These are phyloP conservation scores for Haplosporangium gracile DNA, from an alignment of 192 early-diverging fungal genomes.

Conservation along the genomic window DNA sequence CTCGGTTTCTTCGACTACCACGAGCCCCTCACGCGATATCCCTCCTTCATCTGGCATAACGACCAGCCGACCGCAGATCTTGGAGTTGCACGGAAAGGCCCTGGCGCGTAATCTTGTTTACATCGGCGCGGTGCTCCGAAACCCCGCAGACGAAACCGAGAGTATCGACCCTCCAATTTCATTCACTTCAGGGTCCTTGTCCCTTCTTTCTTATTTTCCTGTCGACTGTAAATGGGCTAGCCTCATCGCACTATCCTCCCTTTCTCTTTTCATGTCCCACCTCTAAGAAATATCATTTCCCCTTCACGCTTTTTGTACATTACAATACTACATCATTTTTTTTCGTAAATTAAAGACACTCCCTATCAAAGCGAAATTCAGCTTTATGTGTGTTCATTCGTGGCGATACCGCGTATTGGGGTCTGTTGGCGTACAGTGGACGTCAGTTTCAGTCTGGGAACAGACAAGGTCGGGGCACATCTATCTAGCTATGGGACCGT, in stretches of 20 bases:
- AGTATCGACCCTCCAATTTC: neutral
- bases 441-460: no score
- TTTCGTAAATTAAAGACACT: neutral
- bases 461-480: neutral
- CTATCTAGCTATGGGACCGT: conserved; percentile 4
- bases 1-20: neutral
- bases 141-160: neutral
- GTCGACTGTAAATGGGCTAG: neutral
- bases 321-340: neutral
- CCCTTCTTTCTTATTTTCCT: neutral
- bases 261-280: neutral
- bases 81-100: conserved; percentile 37
- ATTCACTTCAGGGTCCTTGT: neutral
- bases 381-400: no score
- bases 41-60: neutral
- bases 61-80: neutral
- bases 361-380: no score
- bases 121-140: neutral
- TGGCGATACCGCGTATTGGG: no score
- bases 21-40: neutral
- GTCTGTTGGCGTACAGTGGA: no score
- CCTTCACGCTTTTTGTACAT: neutral
- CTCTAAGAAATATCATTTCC: neutral
- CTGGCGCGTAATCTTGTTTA: conserved; percentile 37
- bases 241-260: neutral